Percentiles rank a stretch among this genome's conserved stretches.
Conservation (phyloP, 176 grass and related monocot species). For the Bonia amplexicaulis region DNA sequence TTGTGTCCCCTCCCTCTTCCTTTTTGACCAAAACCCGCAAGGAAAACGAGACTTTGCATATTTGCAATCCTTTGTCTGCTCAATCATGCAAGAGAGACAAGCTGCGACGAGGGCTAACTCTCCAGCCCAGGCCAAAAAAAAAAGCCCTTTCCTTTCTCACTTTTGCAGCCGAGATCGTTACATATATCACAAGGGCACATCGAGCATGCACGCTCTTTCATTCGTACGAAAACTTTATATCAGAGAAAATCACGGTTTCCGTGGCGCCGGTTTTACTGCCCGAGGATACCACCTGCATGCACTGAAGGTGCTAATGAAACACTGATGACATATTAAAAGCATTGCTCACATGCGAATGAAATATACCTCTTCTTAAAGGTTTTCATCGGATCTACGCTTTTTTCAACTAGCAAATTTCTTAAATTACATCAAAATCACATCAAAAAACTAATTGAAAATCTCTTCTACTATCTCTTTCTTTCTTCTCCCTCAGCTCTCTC, state of each 20-base stretch:
- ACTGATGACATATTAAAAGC: too few species aligned
- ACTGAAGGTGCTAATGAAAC: not conserved
- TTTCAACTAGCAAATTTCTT: too few species aligned
- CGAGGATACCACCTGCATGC: not conserved
- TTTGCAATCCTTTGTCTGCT: not conserved
- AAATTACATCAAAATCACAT: too few species aligned
- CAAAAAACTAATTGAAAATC: too few species aligned
- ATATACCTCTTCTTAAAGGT: too few species aligned
- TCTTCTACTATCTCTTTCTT: too few species aligned
- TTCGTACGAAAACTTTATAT: not conserved
- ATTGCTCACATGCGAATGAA: too few species aligned
- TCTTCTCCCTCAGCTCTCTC: too few species aligned
- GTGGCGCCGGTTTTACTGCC: not conserved
- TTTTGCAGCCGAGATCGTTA: not conserved
- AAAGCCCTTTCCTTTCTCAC: not conserved
- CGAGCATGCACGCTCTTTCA: not conserved
- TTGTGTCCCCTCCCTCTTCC: too few species aligned
- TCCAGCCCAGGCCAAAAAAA: not conserved
- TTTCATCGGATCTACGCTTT: too few species aligned
- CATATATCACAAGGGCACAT: not conserved
- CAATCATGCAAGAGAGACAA: not conserved
- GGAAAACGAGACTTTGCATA: not conserved
- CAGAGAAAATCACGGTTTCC: not conserved
- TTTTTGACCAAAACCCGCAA: not conserved
- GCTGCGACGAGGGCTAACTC: not conserved